A percentile compares a stretch with the other conserved stretches of the same genome.
Conservation (phyloP, 2,329 filamentous ascomycete genomes). For the Monosporascus cannonballus region DNA sequence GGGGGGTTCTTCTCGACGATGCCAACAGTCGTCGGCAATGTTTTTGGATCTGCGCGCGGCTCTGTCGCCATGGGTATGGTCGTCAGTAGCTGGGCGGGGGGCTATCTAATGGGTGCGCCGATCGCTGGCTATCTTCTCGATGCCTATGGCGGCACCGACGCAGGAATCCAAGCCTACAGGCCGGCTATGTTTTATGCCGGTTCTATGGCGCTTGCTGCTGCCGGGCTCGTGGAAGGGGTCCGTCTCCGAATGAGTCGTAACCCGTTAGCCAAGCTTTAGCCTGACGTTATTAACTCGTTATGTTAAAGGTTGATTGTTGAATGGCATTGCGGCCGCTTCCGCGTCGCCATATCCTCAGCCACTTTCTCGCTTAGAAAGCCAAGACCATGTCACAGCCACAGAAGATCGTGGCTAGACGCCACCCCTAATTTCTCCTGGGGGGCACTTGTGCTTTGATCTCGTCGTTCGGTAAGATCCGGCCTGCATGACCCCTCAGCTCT, state of each 20-base stretch:
- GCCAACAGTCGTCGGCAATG: slow-evolving; percentile 55
- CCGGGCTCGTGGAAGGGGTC: slow-evolving; percentile 34
- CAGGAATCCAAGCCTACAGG: slow-evolving; percentile 46
- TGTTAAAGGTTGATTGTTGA: too few species aligned
- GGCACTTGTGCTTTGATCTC: too few species aligned
- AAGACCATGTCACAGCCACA: too few species aligned
- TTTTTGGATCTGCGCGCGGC: slow-evolving; percentile 50
- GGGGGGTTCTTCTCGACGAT: slow-evolving; percentile 60
- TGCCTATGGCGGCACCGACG: slow-evolving; percentile 35
- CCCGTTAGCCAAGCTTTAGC: slow-evolving; percentile 29
- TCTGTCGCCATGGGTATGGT: slow-evolving; percentile 56
- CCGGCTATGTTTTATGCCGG: slow-evolving; percentile 59
- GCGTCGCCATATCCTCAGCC: too few species aligned
- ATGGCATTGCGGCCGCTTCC: too few species aligned
- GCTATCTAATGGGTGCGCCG: slow-evolving; percentile 54
- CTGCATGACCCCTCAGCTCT: too few species aligned
- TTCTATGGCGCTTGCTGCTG: slow-evolving; percentile 40
- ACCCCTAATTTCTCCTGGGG: too few species aligned
- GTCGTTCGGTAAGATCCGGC: too few species aligned
- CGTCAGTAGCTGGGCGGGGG: slow-evolving; percentile 53
- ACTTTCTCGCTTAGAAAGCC: too few species aligned
- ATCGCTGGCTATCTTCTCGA: slow-evolving; percentile 55
- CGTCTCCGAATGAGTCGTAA: slow-evolving; percentile 36
- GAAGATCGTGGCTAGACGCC: too few species aligned
- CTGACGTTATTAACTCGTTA: too few species aligned